Base-by-base conservation (phyloP, 2,329 filamentous ascomycete species). In the Graphium sp. region DNA sequence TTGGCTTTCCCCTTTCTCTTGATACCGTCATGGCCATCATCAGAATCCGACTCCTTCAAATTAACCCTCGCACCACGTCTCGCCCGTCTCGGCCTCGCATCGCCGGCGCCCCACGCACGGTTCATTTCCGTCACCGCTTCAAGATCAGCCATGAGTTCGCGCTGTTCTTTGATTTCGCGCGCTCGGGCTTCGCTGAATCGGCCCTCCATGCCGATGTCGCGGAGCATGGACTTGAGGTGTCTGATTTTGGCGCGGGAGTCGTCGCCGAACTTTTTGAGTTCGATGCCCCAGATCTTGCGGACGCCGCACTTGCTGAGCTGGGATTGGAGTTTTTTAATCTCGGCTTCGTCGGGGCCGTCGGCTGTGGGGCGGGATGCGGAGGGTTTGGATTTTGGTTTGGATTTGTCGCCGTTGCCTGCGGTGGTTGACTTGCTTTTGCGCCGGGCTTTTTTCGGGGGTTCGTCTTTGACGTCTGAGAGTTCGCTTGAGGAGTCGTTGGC, bases 271-370 rank as follows among this genome's bases (percentile, higher is more conserved):
- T 72, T 60, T 47, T 81, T 81, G 17, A 98, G 63, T 50, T 94
- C 83, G 37, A 77, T 73, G 28, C 67, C 69, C 87, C 89, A 98
- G 35, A 94, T 68, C 47, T 94, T 95, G 30, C 83, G 77, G 31
- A 94, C 71, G 18, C 87, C 87, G 43, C 87, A 98, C 51, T 94
- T 93, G 25, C 76, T 55, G 6, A 98, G 66, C 50, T 87, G 83
- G 7, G 73, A 69, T 53, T 95, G 87, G 4, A 95, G 60, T 27
- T 74, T 78, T 50, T 93, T 95, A 46, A 94, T 78, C 47, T 92
- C 80, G 4, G 68, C 73, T 34, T 82, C 71, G 34, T 84, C 67
- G 18, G 17, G 16, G 22, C 11, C 26, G n/a, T 12, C 22, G 4
- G 26, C 23, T 10, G 33, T 26, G 12, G 21, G 13, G 21, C 22